Conservation (phyloP, 768 basidiomycete species). For the Termitomyces heimii region DNA sequence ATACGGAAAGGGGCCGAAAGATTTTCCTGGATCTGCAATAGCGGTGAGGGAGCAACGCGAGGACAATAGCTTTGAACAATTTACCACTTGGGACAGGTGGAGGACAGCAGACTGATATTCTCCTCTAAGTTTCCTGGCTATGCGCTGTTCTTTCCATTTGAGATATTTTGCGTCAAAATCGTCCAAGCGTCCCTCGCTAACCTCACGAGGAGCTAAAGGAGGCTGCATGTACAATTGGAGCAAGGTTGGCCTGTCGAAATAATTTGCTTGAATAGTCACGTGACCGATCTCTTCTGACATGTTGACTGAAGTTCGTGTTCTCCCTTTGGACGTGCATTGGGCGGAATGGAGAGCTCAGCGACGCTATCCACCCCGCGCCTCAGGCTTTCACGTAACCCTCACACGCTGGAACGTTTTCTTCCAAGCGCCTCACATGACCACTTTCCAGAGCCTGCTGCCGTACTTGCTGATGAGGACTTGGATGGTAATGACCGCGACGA, state of each 20-base stretch:
- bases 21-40: slow-evolving; percentile 57
- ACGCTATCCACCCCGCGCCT: slow-evolving; percentile 26
- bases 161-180: slow-evolving; percentile 47
- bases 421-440: slow-evolving; percentile 27
- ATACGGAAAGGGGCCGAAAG: slow-evolving; percentile 62
- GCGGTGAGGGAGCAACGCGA: neutral
- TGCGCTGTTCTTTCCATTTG: slow-evolving; percentile 74
- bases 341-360: slow-evolving; percentile 22
- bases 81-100: slow-evolving; percentile 47
- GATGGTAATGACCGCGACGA: slow-evolving; percentile 26
- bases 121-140: slow-evolving; percentile 58
- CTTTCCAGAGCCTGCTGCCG: slow-evolving; percentile 25
- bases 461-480: slow-evolving; percentile 18
- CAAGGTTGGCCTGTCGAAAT: neutral
- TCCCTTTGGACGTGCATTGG: neutral
- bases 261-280: neutral
- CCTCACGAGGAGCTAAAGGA: slow-evolving; percentile 49
- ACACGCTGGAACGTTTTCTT: slow-evolving; percentile 20
- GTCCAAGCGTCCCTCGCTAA: slow-evolving; percentile 52
- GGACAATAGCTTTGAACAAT: neutral
- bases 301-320: neutral
- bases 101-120: slow-evolving; percentile 72
- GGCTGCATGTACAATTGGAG: slow-evolving; percentile 18
- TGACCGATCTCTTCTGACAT: neutral
- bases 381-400: slow-evolving; percentile 24